A percentile compares a stretch with the other conserved stretches of the same genome.
These are phyloP conservation scores for Xylaria sp. DNA, from an alignment of 2,329 filamentous ascomycete species.

Conservation along the genomic window DNA sequence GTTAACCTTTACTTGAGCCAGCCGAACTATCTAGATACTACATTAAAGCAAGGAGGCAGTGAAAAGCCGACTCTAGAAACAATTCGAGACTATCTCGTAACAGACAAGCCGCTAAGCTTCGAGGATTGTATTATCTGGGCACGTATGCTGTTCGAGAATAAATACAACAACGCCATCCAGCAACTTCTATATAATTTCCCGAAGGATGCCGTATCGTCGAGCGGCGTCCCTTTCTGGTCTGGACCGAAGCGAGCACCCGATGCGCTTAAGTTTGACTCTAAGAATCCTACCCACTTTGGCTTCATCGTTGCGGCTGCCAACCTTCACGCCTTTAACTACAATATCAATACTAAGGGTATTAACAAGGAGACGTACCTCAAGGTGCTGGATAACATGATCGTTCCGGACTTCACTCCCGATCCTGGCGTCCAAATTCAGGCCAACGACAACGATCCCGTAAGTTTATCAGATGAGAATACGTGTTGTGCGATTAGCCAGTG, in stretches of 20 bases:
- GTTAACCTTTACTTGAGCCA: slow-evolving; percentile 95
- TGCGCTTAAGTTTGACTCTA: slow-evolving; percentile 85
- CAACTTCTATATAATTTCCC: slow-evolving; percentile 98
- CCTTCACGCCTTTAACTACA: slow-evolving; percentile 97
- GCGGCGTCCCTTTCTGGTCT: slow-evolving; percentile 95
- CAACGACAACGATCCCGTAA: slow-evolving; percentile 87
- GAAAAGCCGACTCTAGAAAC: slow-evolving; percentile 94
- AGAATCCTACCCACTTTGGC: slow-evolving; percentile 85
- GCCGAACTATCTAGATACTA: slow-evolving; percentile 87
- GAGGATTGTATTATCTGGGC: slow-evolving; percentile 98
- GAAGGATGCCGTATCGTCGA: slow-evolving; percentile 89
- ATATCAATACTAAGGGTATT: slow-evolving; percentile 84
- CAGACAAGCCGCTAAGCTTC: slow-evolving; percentile 89
- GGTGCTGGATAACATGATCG: slow-evolving; percentile 90
- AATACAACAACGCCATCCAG: slow-evolving; percentile 96
- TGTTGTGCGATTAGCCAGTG: background rate
- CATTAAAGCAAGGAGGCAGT: slow-evolving; percentile 91
- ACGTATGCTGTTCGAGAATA: slow-evolving; percentile 90
- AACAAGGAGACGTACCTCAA: slow-evolving; percentile 78
- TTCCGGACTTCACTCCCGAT: slow-evolving; percentile 93
- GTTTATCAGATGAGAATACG: slow-evolving; percentile 45
- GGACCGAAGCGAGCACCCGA: slow-evolving; percentile 97
- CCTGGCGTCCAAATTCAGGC: slow-evolving; percentile 96
- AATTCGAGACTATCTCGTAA: slow-evolving; percentile 88
- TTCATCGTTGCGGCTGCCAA: slow-evolving; percentile 92